Conservation (phyloP, 2,329 filamentous ascomycete species). For the Paracamarosporium sp. region DNA sequence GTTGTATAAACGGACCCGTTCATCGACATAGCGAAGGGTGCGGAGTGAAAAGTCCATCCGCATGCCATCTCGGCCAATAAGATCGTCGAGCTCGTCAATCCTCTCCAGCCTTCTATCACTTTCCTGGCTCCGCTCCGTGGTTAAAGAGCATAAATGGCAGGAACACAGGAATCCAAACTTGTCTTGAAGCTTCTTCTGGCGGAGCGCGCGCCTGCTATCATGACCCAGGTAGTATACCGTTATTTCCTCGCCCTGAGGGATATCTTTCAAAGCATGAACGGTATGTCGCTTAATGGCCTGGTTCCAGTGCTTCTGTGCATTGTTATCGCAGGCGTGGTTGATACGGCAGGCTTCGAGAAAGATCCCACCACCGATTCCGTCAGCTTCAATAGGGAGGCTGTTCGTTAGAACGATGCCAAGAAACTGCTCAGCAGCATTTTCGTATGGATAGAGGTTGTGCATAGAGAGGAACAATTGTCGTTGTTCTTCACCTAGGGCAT, state of each 20-base stretch:
- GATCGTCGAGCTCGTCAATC: conserved; percentile 22
- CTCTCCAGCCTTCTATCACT: conserved; percentile 39
- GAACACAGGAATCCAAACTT: conserved; percentile 45
- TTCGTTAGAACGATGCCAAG: conserved; percentile 43
- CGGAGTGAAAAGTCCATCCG: conserved; percentile 12
- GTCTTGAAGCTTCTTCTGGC: conserved; percentile 29
- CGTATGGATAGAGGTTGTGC: conserved; percentile 34
- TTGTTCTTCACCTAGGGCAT: conserved; percentile 28
- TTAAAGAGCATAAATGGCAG: conserved; percentile 47
- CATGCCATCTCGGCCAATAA: conserved; percentile 26
- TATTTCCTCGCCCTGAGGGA: conserved; percentile 45
- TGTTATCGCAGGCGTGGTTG: conserved; percentile 48
- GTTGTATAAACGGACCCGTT: conserved; percentile 32
- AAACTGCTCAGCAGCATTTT: conserved; percentile 27
- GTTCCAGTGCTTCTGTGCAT: conserved; percentile 47
- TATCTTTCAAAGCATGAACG: conserved; percentile 45
- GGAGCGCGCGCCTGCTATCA: conserved; percentile 25
- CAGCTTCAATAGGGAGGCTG: conserved; percentile 33
- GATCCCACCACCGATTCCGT: conserved; percentile 34
- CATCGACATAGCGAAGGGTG: conserved; percentile 28
- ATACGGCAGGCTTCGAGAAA: conserved; percentile 45
- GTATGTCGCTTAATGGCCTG: conserved; percentile 34
- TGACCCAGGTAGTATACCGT: conserved; percentile 42
- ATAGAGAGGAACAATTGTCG: conserved; percentile 36
- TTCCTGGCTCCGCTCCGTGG: conserved; percentile 33